Evolutionary conservation across 2,329 filamentous ascomycete genomes (phyloP).

Genomic region (Trichoderma aggressivum): DNA sequence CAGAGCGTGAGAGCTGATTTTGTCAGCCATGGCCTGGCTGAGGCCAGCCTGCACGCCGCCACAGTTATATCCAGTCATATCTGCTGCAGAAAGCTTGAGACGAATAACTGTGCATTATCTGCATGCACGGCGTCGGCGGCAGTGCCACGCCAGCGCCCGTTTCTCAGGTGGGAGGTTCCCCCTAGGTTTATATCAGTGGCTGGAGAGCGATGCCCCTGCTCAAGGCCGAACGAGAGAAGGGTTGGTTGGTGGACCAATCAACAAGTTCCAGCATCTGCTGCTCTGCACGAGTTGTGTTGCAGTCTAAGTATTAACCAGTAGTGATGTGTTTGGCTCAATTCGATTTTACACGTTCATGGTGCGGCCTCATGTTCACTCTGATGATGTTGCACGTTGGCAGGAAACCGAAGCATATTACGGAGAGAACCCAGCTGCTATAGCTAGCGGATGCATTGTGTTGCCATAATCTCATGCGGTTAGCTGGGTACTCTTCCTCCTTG

Average conservation of each 20-base stretch:
- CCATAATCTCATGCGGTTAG: not conserved
- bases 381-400: not conserved
- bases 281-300: not conserved
- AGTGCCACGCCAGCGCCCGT: conserved; percentile 13
- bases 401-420: not conserved
- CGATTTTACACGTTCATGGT: not conserved
- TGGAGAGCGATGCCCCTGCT: not conserved
- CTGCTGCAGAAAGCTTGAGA: not conserved
- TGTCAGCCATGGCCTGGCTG: conserved; percentile 4
- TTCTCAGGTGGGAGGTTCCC: conserved; percentile 6
- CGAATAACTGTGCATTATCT: not conserved
- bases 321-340: not conserved
- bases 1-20: conserved; percentile 7
- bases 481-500: not conserved
- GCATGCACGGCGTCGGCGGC: conserved; percentile 13
- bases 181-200: conserved; percentile 8
- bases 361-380: not conserved
- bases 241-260: not conserved
- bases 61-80: not conserved
- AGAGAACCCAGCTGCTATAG: not conserved
- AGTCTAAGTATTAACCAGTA: not conserved
- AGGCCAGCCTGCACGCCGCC: not conserved
- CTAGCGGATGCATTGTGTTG: too few species aligned
- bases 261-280: not conserved
- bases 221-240: not conserved